Base-by-base conservation (phyloP, 257 asterid species). In the Mitragyna speciosa region DNA sequence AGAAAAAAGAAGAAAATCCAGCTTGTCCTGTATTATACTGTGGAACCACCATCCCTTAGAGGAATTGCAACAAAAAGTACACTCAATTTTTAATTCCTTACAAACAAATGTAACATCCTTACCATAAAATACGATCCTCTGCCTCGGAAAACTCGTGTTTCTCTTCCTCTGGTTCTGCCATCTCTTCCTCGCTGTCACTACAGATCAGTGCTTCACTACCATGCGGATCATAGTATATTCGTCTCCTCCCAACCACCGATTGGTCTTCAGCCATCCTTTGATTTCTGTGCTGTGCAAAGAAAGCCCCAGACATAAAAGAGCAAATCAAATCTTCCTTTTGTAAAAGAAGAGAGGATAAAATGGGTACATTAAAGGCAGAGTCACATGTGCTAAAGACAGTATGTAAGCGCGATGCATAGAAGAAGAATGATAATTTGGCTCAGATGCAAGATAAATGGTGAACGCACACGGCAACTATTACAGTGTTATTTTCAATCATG, bases 191-290 rank as follows among this genome's bases (percentile, higher is more conserved):
- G 82, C 98, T 96, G 88, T 96, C 99, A 78, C 99, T 96, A 81
- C 98, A 94, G 80, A 96, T 83, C 82, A 96, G 88, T 63, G 99
- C 93, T 92, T 96, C 99, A 72, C 97, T 88, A 79, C 97, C 95
- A 79, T 90, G 91, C 74, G 87, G 89, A 84, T 94, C 98, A 83
- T 95, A 96, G 86, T 96, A 96, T 78, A 96, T 96, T 51, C 94
- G 93, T 80, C 97, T 90, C 75, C 95, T 92, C 82, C 98, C 98
- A 63, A 89, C 86, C 49, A 94, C 97, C 43, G 99, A 92, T 79
- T 96, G 98, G 82, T 96, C 99, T 85, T 92, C 98, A 76, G 97
- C 90, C 98, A 92, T 96, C 90, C 97, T 89, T 90, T 90, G 98
- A 85, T 94, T 96, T 87, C 97, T 92, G 97, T 84, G 87, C 87